Evolutionary conservation across 192 early-diverging fungal genomes (phyloP), one percentile per base, ranked within the genome.

Genomic region (Entomortierella chlamydospora): DNA sequence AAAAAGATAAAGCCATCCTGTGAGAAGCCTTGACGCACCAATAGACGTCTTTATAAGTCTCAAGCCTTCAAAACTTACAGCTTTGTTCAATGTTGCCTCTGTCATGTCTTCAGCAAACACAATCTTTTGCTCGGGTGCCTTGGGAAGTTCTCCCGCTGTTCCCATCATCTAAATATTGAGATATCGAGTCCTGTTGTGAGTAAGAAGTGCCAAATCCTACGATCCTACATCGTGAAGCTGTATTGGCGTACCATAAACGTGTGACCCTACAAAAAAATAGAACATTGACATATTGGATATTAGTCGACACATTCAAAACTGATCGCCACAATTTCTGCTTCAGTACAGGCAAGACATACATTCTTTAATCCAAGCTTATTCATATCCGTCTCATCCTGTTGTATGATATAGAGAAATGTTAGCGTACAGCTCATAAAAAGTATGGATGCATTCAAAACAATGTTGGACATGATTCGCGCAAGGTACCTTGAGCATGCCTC

Each of bases 51-150:
- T 7, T 10, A 37, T 4, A 0, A 47, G 37, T 26, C 11, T 4
- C 0, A 11, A 61, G 4, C 1, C 7, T 47, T 20, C 9, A 61
- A 20, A 30, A 70, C 84, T 70, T 85, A 95, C 94, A 15, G 96
- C 95, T 76, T 95, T 87, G 0, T 93, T 91, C 45, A 96, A 72
- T 73, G 98, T 88, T 41, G 86, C 84, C 62, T 97, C 95, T 3
- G 94, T 88, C 94, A 99, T 95, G 65, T 97, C 96, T 82, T 99
- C 98, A 41, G 95, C 77, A 76, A 99, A 99, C 37, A 89, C 73
- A 18, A 85, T 83, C 34, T 86, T 87, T 63, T 93, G 83, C 29
- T 64, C 67, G 5, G 96, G 96, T 1, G 89, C 92, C 68, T 93
- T 95, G 22, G 95, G 92, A n/a, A 97, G 83, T 83, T 97, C 98